A percentile compares a stretch with the other conserved stretches of the same genome.
phyloP scores from a whole-genome alignment of 192 early-diverging fungal genomes.

The Entophlyctis helioformis region DNA sequence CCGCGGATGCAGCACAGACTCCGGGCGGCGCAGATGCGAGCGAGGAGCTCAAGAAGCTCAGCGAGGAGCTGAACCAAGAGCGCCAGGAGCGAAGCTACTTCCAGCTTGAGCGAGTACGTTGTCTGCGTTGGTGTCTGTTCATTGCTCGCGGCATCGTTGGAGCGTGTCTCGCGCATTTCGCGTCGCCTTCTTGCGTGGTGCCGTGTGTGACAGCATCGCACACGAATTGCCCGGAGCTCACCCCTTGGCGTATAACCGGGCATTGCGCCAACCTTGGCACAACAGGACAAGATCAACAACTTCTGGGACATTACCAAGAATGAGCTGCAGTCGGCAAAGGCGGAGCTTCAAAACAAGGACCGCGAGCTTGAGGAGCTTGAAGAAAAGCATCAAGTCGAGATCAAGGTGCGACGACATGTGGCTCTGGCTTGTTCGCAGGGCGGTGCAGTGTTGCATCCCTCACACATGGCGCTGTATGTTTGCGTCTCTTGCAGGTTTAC shows the following conservation, averaged over 20 bases:
- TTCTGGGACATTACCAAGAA: slow-evolving; percentile 53
- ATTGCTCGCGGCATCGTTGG: not conserved
- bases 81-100: slow-evolving; percentile 49
- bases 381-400: slow-evolving; percentile 56
- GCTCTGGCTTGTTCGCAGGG: too few relatives aligned
- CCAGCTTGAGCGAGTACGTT: slow-evolving; percentile 43
- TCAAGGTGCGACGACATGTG: slow-evolving; percentile 47
- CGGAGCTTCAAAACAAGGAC: slow-evolving; percentile 46
- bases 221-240: not conserved
- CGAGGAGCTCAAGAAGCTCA: slow-evolving; percentile 37
- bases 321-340: slow-evolving; percentile 31
- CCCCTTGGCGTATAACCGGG: not conserved
- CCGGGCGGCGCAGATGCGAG: too few relatives aligned
- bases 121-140: too few relatives aligned
- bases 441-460: too few relatives aligned
- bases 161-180: not conserved
- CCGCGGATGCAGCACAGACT: too few relatives aligned
- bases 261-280: not conserved
- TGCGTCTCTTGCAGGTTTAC: slow-evolving; percentile 28
- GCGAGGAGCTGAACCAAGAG: slow-evolving; percentile 37
- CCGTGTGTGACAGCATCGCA: not conserved
- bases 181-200: not conserved
- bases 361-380: slow-evolving; percentile 49
- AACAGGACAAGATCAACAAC: slow-evolving; percentile 42
- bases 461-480: too few relatives aligned